A percentile compares a stretch with the other conserved stretches of the same genome.
These are phyloP conservation scores for Wickerhamomyces chaumierensis DNA, from an alignment of 805 yeast species.

Conservation along the genomic window DNA sequence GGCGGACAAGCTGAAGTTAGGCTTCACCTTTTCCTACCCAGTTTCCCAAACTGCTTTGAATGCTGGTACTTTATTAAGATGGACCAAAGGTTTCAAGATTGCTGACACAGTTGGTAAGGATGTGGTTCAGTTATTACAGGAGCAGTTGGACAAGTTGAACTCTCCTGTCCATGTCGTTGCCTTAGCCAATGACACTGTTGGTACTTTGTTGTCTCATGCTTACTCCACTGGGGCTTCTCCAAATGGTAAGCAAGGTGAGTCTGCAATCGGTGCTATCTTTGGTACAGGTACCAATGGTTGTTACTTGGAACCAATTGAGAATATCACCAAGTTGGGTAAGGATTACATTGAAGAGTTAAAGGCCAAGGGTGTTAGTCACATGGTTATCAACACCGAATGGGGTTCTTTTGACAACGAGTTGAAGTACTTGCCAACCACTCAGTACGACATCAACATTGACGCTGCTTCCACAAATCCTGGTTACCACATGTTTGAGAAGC, in stretches of 20 bases:
- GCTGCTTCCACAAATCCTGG: constrained; percentile 69
- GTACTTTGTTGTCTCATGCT: constrained; percentile 82
- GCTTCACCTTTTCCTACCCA: constrained; percentile 93
- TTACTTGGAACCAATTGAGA: constrained; percentile 65
- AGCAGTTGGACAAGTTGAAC: constrained; percentile 45
- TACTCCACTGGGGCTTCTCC: constrained; percentile 52
- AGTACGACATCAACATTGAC: constrained; percentile 67
- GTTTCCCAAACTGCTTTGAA: constrained; percentile 74
- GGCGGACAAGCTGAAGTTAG: constrained; percentile 46
- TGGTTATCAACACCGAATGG: constrained; percentile 96
- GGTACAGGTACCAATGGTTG: constrained; percentile 99
- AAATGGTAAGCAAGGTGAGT: constrained; percentile 53
- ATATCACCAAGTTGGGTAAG: constrained; percentile 64
- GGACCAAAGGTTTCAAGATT: constrained; percentile 94
- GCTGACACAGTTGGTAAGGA: constrained; percentile 79
- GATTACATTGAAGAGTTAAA: constrained; percentile 25
- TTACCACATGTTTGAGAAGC: constrained; percentile 84
- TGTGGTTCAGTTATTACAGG: constrained; percentile 64
- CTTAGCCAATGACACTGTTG: constrained; percentile 91
- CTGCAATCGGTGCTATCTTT: constrained; percentile 81
- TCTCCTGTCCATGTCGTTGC: constrained; percentile 72
- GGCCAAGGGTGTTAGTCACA: constrained; percentile 40
- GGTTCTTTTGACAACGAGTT: constrained; percentile 90
- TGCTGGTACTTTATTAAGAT: constrained; percentile 74
- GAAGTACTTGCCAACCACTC: constrained; percentile 62